phyloP scores from a whole-genome alignment of 2,329 filamentous ascomycete species.

The Ceratocystis harringtonii region DNA sequence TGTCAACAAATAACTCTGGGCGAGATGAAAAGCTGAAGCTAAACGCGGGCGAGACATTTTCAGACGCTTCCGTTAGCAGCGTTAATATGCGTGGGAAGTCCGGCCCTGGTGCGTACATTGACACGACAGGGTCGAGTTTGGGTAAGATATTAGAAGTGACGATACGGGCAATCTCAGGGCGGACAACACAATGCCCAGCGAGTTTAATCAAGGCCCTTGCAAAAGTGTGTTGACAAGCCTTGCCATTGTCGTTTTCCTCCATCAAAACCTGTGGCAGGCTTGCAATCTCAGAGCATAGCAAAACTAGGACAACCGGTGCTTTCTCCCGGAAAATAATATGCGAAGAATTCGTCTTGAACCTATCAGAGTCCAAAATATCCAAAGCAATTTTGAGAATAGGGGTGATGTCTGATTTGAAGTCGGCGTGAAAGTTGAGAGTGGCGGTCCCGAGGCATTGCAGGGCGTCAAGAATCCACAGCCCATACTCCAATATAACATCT shows the following conservation, averaged over 20 bases:
- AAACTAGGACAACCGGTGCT: constrained; percentile 23
- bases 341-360: constrained; percentile 10
- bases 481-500: constrained; percentile 25
- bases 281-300: constrained; percentile 31
- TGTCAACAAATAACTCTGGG: constrained; percentile 19
- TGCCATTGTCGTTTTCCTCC: constrained; percentile 21
- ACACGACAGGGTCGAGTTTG: constrained; percentile 8
- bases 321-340: constrained; percentile 11
- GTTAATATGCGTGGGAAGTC: constrained; percentile 7
- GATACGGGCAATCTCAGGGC: constrained; percentile 7
- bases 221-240: constrained; percentile 24
- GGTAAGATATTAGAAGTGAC: constrained; percentile 13
- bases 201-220: constrained; percentile 29
- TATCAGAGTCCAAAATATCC: constrained; percentile 22
- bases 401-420: constrained; percentile 23
- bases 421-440: constrained; percentile 27
- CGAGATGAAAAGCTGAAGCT: constrained; percentile 12
- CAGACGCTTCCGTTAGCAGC: constrained; percentile 11
- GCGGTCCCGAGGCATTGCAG: constrained; percentile 30
- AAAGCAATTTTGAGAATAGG: constrained; percentile 27
- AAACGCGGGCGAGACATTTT: background rate
- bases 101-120: background rate
- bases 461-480: constrained; percentile 37
- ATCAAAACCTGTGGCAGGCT: constrained; percentile 24
- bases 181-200: constrained; percentile 21